A percentile compares a stretch with the other conserved stretches of the same genome.
phyloP scores from a whole-genome alignment of 2,329 filamentous ascomycete genomes.

The Colletotrichum sp. region DNA sequence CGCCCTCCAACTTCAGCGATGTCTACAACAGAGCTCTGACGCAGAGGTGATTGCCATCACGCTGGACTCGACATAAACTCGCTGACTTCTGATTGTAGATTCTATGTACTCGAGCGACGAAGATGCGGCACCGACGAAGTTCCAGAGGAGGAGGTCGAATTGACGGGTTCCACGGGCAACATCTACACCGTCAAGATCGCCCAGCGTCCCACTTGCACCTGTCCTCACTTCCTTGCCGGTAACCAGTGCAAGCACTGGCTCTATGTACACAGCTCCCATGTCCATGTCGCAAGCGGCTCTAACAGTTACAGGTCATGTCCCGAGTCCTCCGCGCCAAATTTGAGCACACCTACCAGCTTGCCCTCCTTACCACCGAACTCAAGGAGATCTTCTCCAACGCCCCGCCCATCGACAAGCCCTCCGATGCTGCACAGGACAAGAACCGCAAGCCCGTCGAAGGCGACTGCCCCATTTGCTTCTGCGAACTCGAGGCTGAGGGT shows the following conservation, averaged over 20 bases:
- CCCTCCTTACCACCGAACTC: constrained; percentile 63
- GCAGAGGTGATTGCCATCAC: constrained; percentile 33
- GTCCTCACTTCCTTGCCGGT: constrained; percentile 56
- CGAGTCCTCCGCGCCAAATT: constrained; percentile 62
- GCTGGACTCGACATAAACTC: accelerated
- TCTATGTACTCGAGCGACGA: constrained; percentile 49
- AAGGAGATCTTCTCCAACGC: constrained; percentile 59
- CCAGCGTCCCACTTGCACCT: constrained; percentile 57
- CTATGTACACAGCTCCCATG: constrained; percentile 45
- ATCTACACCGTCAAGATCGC: constrained; percentile 63
- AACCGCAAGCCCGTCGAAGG: constrained; percentile 55
- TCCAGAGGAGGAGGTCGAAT: constrained; percentile 57
- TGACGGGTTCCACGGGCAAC: constrained; percentile 70
- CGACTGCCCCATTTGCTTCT: constrained; percentile 63
- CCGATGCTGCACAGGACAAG: constrained; percentile 37
- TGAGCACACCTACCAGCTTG: constrained; percentile 65
- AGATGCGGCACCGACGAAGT: constrained; percentile 36
- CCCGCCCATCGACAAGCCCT: constrained; percentile 49
- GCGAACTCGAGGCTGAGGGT: constrained; percentile 41
- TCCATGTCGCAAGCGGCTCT: not conserved
- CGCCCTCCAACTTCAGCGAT: constrained; percentile 37
- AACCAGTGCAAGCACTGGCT: constrained; percentile 70
- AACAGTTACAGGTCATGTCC: constrained; percentile 50
- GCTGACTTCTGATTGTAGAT: constrained; percentile 21
- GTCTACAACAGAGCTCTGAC: constrained; percentile 43